Evolutionary conservation across 352 stramenopile species (phyloP).

Genomic region (Blastocystis sp.): DNA sequence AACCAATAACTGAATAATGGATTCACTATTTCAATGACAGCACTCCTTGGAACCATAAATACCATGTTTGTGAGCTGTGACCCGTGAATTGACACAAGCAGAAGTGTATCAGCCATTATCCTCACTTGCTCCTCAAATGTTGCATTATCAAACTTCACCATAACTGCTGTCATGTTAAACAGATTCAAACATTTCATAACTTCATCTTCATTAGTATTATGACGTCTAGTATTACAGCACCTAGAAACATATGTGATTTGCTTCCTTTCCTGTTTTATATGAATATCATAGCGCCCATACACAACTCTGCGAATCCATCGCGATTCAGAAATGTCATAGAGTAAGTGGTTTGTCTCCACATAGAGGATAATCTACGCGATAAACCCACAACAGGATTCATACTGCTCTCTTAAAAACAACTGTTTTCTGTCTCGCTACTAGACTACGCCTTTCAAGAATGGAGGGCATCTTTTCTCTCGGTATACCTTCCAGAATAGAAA

Average conservation of each 20-base stretch:
- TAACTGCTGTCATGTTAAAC: neutral
- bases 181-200: neutral
- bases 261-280: neutral
- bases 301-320: neutral
- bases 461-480: neutral
- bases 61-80: slow-evolving; percentile 7
- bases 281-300: neutral
- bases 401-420: neutral
- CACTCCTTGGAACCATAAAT: neutral
- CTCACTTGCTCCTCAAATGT: neutral
- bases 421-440: neutral
- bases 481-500: neutral
- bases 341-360: neutral
- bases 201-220: neutral
- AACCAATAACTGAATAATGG: neutral
- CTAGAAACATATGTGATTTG: neutral
- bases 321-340: neutral
- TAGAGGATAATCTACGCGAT: neutral
- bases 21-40: slow-evolving; percentile 12
- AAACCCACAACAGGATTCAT: neutral
- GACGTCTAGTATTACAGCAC: neutral
- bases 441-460: slow-evolving; percentile 1
- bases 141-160: neutral
- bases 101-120: neutral
- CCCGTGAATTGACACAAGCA: slow-evolving; percentile 6